phyloP scores from a whole-genome alignment of 1,284 basidiomycete species.

The Hypsizygus ulmarius region DNA sequence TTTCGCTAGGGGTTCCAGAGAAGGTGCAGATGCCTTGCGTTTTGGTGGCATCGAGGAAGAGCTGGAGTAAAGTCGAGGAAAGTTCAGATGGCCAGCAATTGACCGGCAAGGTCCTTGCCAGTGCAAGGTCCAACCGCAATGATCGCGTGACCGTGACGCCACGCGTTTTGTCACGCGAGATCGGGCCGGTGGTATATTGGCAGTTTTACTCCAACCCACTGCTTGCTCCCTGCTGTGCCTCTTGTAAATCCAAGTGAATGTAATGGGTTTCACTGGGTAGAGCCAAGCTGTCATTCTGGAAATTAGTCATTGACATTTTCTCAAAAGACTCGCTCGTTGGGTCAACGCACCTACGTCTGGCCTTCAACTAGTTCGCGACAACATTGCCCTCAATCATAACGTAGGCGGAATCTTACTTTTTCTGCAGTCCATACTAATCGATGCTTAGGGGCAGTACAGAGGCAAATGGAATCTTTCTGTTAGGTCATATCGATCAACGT shows the following conservation, averaged over 20 bases:
- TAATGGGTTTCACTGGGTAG: conserved; percentile 68
- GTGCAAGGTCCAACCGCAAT: background rate
- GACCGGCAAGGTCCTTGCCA: background rate
- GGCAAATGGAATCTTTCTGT: conserved; percentile 69
- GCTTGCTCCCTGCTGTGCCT: too few relatives aligned
- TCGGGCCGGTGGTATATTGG: too few relatives aligned
- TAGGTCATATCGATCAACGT: conserved; percentile 68
- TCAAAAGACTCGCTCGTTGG: conserved; percentile 68
- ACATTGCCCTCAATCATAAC: conserved; percentile 68
- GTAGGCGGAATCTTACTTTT: conserved; percentile 36
- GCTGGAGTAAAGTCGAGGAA: background rate
- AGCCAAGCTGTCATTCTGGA: conserved; percentile 10
- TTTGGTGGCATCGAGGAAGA: conserved; percentile 34
- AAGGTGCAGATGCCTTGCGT: conserved; percentile 39
- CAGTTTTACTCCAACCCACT: too few relatives aligned
- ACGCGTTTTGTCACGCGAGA: conserved; percentile 23
- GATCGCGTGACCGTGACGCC: conserved; percentile 26
- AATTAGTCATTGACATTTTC: conserved; percentile 13
- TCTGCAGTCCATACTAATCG: conserved; percentile 12
- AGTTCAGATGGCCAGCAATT: conserved; percentile 1
- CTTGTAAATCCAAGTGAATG: background rate
- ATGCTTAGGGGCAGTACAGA: conserved; percentile 48
- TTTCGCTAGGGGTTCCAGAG: conserved; percentile 27
- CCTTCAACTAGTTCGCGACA: conserved; percentile 62
- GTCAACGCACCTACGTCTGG: conserved; percentile 72